Evolutionary conservation across 2,329 filamentous ascomycete genomes (phyloP), one percentile per base, ranked within the genome.

Genomic region (Microthyrium microscopicum): DNA sequence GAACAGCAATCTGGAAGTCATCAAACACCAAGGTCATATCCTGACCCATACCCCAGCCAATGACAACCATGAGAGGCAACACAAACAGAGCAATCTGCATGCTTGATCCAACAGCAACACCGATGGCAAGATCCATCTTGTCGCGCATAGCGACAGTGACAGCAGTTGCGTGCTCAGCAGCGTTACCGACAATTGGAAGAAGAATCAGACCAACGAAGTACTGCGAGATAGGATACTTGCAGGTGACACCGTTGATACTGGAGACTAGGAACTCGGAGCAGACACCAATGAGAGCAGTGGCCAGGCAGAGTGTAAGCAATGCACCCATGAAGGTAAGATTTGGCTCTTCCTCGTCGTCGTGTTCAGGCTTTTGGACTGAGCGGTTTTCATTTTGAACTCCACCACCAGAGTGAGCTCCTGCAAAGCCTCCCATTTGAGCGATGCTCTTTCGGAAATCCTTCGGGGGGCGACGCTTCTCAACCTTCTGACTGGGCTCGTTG

Each of bases 11-110:
- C 57, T 93, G 82, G 61, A 94, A 94, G 1, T 74, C 74, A 48
- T 91, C 82, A 50, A 93, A 89, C 51, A 77, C 77, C 4, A 92
- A 66, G 15, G 74, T 81, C 81, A 78, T 74, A 31, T 68, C 58
- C 13, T 68, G 60, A 34, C 66, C 66, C 33, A 68, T 60, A 36
- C 64, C 64, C 71, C 71, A 76, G 34, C 68, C 70, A 33, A 76
- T 59, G 26, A 75, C 58, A 16, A 75, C 64, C 43, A 68, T 60
- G 26, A 76, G 48, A 2, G 71, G 71, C 34, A 74, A 55, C 20
- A 76, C 68, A 20, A 76, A 54, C 16, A 76, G 55, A 0, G 71
- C 70, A 44, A 76, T 75, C 47, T 76, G 71, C 61, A 75, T 70
- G 42, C 64, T 70, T 1, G 66, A 71, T 11, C 71, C 71, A n/a